Evolutionary conservation across 306 rosid genomes (phyloP), one percentile per base, ranked within the genome.

Genomic region (Fagus crenata): DNA sequence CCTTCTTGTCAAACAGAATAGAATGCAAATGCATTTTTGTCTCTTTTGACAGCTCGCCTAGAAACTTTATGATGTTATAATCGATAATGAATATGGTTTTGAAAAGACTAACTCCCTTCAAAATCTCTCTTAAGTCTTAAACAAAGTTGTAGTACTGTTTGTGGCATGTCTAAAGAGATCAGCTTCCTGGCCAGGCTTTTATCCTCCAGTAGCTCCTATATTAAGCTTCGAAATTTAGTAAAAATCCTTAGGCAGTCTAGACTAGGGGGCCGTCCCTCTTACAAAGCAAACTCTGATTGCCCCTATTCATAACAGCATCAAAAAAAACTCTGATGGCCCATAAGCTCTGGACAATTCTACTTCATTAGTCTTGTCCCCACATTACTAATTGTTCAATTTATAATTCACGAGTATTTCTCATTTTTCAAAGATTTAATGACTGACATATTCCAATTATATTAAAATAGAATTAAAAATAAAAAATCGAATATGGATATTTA

Each of bases 1-100:
- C 67, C 31, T 40, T 53, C 73, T 39, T 63, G 69, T 71, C 72
- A 78, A 78, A 49, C 76, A 59, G 63, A 49, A 46, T 41, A 56
- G 32, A 7, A n/a, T 56, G 63, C 63, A 56, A 56, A 5, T 22
- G 28, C 1, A 2, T 3, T 22, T 7, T 1, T 7, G 11, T 7
- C 12, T 22, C 13, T 22, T 6, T 56, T 56, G 33, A 18, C 36
- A 18, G 6, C 35, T 22, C 63, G 18, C 14, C 63, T 2, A 6
- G 36, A 56, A 18, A 56, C 63, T 56, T 35, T 7, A 22, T 1
- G 35, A 22, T 22, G 28, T 22, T 22, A 22, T 22, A 22, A 22
- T 22, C 28, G 28, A 22, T 22, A 22, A 22, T 22, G 28, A 22
- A 22, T 22, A 22, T 51, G 17, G 55, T n/a, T 51, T 51, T 51